Base-by-base conservation (phyloP, 148 eudicot species). In the Cornus controversa region DNA sequence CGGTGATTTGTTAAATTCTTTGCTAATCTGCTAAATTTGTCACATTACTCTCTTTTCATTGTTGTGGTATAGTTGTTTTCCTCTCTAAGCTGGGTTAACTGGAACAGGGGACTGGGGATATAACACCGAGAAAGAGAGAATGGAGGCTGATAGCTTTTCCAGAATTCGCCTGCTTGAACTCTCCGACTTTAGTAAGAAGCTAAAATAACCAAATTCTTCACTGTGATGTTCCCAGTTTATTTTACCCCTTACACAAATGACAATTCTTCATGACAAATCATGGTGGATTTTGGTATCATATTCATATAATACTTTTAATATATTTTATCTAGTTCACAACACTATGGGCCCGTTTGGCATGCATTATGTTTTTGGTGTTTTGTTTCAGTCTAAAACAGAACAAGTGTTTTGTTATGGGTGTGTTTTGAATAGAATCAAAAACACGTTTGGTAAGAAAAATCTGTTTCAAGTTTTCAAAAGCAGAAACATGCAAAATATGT, bases 81-180 rank as follows among this genome's bases (percentile, higher is more conserved):
- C 0, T 77, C 69, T 26, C 72, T 78, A 31, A 76, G 20, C 42
- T 69, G 40, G 57, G 66, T 74, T 80, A 53, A 34, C 78, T 77
- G 76, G 80, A 78, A 31, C 92, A 96, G 99, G 87, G 71, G 90
- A 96, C 64, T 96, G 99, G 99, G 99, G 99, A 29, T 96, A 93
- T 37, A 96, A 96, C 87, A 96, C 98, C 31, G 75, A 71, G 57
- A 89, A 90, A 80, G 98, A 96, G 84, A 90, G 98, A 76, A 91
- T 83, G 23, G 98, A 93, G 78, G 99, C 98, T 77, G 91, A 90
- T 29, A 75, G 76, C 78, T 87, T 91, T 67, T 74, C 98, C 50
- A 90, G 97, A 79, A 96, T 96, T 82, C 91, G 69, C 60, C 29
- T 89, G 70, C 90, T 96, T 65, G 91, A 90, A 86, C 87, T 96